phyloP scores from a whole-genome alignment of 352 stramenopile genomes.

The Phytophthora parvispora region DNA sequence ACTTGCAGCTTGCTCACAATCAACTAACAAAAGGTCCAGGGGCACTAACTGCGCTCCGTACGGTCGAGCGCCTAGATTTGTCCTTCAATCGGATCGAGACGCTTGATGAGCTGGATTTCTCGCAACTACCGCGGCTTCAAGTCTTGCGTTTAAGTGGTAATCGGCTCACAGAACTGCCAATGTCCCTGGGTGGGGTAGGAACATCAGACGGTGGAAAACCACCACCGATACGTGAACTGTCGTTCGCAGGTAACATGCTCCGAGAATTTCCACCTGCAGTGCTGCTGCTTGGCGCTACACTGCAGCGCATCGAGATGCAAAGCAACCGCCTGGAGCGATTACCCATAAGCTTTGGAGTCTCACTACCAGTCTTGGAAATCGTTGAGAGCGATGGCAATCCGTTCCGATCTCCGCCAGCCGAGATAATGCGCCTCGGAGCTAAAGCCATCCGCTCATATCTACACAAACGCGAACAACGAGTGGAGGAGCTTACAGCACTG shows the following conservation, averaged over 20 bases:
- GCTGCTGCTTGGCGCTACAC: conserved; percentile 48
- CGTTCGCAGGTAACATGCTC: conserved; percentile 71
- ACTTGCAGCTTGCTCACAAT: conserved; percentile 70
- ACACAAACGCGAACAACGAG: conserved; percentile 64
- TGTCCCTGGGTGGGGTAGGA: conserved; percentile 41
- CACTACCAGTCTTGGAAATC: conserved; percentile 46
- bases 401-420: conserved; percentile 72
- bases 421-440: conserved; percentile 72
- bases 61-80: conserved; percentile 63
- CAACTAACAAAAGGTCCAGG: conserved; percentile 41
- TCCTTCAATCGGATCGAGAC: conserved; percentile 73
- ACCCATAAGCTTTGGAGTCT: conserved; percentile 63
- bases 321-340: conserved; percentile 78
- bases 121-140: conserved; percentile 37
- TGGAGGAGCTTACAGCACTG: conserved; percentile 59
- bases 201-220: conserved; percentile 8
- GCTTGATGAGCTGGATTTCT: conserved; percentile 59
- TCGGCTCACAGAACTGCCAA: conserved; percentile 49
- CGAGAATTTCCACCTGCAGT: conserved; percentile 51
- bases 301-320: conserved; percentile 67
- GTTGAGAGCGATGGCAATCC: conserved; percentile 80
- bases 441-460: conserved; percentile 61
- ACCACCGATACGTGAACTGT: conserved; percentile 58
- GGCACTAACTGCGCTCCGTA: conserved; percentile 31
- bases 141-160: conserved; percentile 63